phyloP scores from a whole-genome alignment of 139 green algal species.

The Picochlorum sp. region DNA sequence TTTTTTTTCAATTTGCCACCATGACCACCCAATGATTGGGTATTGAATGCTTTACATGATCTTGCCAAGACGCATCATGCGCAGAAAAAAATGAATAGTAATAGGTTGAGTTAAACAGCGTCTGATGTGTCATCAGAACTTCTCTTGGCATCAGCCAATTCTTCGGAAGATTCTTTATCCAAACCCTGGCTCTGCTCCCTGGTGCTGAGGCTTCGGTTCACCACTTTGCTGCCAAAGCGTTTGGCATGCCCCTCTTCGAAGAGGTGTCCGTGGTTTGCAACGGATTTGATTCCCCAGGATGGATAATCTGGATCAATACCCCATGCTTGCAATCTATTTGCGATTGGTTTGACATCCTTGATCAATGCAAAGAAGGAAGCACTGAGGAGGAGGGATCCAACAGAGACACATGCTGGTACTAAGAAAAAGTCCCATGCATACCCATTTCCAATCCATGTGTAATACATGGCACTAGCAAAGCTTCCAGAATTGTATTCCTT shows the following conservation, averaged over 20 bases:
- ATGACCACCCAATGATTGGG: too few relatives aligned
- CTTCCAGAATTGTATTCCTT: not conserved
- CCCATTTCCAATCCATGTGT: constrained; percentile 31
- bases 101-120: too few relatives aligned
- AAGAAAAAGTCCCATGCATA: constrained; percentile 35
- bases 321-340: not conserved
- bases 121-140: too few relatives aligned
- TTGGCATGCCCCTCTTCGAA: not conserved
- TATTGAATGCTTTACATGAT: too few relatives aligned
- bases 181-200: too few relatives aligned
- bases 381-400: constrained; percentile 21
- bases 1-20: too few relatives aligned
- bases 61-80: too few relatives aligned
- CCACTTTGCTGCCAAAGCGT: not conserved
- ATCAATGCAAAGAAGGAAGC: not conserved
- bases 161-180: too few relatives aligned
- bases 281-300: constrained; percentile 6
- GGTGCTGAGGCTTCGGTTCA: too few relatives aligned
- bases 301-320: not conserved
- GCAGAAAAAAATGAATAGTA: too few relatives aligned
- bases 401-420: constrained; percentile 18
- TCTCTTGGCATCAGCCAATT: too few relatives aligned
- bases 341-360: not conserved
- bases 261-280: constrained; percentile 25
- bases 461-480: constrained; percentile 17